These are phyloP conservation scores for Lupinus albus DNA, from an alignment of 306 rosid species.

Conservation along the genomic window DNA sequence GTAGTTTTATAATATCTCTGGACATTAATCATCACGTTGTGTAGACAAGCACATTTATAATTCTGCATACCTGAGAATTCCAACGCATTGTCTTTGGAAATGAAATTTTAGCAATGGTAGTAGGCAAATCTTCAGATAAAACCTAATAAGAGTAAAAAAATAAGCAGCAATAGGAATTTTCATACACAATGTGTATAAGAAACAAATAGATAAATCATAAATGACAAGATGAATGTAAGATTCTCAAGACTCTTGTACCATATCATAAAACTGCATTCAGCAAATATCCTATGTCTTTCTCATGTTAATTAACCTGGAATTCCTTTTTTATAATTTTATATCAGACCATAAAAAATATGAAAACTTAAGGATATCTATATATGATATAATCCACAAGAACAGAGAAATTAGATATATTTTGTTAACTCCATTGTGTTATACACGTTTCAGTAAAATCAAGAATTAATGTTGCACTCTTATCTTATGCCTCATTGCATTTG, in stretches of 20 bases:
- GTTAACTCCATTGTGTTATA: not conserved
- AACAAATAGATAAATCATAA: constrained; percentile 24
- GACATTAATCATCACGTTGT: constrained; percentile 1
- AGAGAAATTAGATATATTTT: constrained; percentile 11
- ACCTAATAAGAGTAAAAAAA: constrained; percentile 55
- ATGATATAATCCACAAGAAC: not conserved
- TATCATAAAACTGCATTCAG: not conserved
- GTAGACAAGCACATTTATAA: constrained; percentile 17
- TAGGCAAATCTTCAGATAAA: constrained; percentile 79
- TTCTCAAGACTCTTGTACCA: constrained; percentile 20
- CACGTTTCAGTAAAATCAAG: not conserved
- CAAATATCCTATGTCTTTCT: not conserved
- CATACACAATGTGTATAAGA: constrained; percentile 1
- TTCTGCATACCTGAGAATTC: constrained; percentile 77
- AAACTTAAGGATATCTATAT: constrained; percentile 11
- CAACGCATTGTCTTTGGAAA: constrained; percentile 97
- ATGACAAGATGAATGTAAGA: constrained; percentile 18
- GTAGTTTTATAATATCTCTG: constrained; percentile 16
- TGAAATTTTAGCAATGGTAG: constrained; percentile 70
- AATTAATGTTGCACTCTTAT: constrained; percentile 8
- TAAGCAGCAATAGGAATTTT: constrained; percentile 28
- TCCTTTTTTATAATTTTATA: not conserved
- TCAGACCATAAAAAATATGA: not conserved
- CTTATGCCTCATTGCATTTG: constrained; percentile 11
- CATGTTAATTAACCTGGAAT: constrained; percentile 15